These are phyloP conservation scores for Candida insectorum DNA, from an alignment of 805 yeast species.

Conservation along the genomic window DNA sequence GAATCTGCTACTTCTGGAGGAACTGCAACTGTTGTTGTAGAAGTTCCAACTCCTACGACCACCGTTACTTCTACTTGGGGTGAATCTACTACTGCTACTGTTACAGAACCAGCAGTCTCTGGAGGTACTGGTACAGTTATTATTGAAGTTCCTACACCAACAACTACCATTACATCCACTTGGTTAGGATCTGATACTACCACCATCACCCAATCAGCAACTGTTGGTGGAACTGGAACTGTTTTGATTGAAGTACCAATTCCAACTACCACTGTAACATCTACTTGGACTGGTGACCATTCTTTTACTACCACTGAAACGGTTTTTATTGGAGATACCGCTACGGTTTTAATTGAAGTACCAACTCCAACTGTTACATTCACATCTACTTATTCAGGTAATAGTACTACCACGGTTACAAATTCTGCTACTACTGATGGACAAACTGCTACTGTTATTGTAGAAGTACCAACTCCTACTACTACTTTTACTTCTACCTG, in stretches of 20 bases:
- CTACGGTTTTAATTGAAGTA: conserved; percentile 18
- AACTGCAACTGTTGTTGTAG: conserved; percentile 16
- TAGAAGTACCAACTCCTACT: conserved; percentile 12
- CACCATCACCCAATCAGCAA: conserved; percentile 1
- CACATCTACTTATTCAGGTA: conserved; percentile 12
- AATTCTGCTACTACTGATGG: conserved; percentile 15
- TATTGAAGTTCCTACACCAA: conserved; percentile 11
- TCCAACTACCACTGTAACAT: no score
- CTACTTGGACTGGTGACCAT: background rate
- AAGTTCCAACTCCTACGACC: conserved; percentile 12
- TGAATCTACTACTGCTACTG: conserved; percentile 12
- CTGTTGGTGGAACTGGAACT: background rate
- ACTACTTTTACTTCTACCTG: conserved; percentile 13
- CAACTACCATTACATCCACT: no score
- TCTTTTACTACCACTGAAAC: no score
- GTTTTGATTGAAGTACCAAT: background rate
- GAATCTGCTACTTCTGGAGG: conserved; percentile 15
- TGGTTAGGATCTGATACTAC: background rate
- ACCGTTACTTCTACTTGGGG: conserved; percentile 12
- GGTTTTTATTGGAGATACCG: conserved; percentile 12
- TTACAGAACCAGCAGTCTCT: conserved; percentile 7
- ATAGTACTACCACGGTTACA: conserved; percentile 13
- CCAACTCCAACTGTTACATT: conserved; percentile 17
- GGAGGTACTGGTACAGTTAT: conserved; percentile 9
- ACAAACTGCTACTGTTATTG: conserved; percentile 16